Base-by-base conservation (phyloP, 1,139 yeast species). In the Lodderomyces parapsilosis region DNA sequence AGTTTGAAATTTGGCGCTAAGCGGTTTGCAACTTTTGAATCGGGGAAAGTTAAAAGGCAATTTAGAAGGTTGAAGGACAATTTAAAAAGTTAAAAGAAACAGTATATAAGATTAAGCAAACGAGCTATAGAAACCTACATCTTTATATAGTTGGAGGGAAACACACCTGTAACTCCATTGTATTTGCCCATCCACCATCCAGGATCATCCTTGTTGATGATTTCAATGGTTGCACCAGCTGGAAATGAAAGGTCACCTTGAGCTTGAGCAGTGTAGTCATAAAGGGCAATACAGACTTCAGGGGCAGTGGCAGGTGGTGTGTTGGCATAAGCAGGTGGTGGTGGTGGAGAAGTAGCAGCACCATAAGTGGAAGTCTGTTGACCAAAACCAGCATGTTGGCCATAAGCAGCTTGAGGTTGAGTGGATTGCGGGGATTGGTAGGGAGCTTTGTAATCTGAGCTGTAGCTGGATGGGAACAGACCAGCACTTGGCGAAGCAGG, bases 131-230 rank as follows among this genome's bases (percentile, higher is more conserved):
- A 20, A n/a, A n/a, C n/a, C 36, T 34, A 34, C 37, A 22, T 22
- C 60, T 86, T 91, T 28, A 93, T 98, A 58, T 93, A 93, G 62
- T 91, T 93, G 13, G 97, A 98, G 4, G 99, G 99, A 72, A 93
- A 93, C 6, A 83, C 87, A 43, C 99, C 99, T 44, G 83, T 82
- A 49, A 76, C 84, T 9, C 97, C 97, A 56, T 90, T 88, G 53
- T 79, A 71, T 43, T 75, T 71, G n/a, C 99, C 99, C 1, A 96
- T 88, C 99, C 99, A 93, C 99, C 99, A 93, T 3, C 96, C 98
- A 56, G 89, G 89, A 43, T 83, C 76, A 59, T 90, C 96, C 0
- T 80, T 75, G 1, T 96, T 85, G 6, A 90, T 78, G 45, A 93
- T 74, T 55, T 88, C 90, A 54, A 93, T 90, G 30, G 81, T 77